These are phyloP conservation scores for Amborella trichopoda DNA, from an alignment of 164 flowering plant species.

Conservation along the genomic window DNA sequence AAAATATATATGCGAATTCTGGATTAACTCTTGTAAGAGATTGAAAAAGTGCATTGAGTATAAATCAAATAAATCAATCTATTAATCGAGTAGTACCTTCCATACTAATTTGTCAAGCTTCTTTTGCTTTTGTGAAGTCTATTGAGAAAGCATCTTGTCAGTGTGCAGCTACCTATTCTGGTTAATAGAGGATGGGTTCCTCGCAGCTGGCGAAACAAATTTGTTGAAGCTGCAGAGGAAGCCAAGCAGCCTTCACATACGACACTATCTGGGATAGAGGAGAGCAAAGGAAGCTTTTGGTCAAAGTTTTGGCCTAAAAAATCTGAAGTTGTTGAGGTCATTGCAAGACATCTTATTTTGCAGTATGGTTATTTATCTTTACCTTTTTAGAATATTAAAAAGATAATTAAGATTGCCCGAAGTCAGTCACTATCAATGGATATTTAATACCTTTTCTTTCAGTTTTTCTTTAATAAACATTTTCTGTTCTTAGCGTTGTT, in stretches of 20 bases:
- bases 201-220: constrained; percentile 73
- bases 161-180: constrained; percentile 64
- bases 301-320: constrained; percentile 76
- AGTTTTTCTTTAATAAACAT: no score
- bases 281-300: constrained; percentile 30
- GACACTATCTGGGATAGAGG: constrained; percentile 11
- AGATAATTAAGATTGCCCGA: no score
- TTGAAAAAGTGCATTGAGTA: no score
- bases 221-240: constrained; percentile 16
- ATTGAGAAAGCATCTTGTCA: constrained; percentile 28
- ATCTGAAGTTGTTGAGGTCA: constrained; percentile 33
- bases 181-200: constrained; percentile 99
- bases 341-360: constrained; percentile 4
- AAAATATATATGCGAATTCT: no score
- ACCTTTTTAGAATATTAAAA: constrained; percentile 5
- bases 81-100: no score
- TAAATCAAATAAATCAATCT: no score
- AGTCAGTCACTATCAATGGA: no score
- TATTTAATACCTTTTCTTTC: no score
- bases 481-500: no score
- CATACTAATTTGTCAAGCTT: no score
- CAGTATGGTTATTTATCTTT: constrained; percentile 1
- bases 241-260: constrained; percentile 16
- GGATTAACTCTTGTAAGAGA: no score
- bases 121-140: constrained; percentile 5